phyloP scores from a whole-genome alignment of 1,139 yeast genomes.

The Taiozyma sp. region DNA sequence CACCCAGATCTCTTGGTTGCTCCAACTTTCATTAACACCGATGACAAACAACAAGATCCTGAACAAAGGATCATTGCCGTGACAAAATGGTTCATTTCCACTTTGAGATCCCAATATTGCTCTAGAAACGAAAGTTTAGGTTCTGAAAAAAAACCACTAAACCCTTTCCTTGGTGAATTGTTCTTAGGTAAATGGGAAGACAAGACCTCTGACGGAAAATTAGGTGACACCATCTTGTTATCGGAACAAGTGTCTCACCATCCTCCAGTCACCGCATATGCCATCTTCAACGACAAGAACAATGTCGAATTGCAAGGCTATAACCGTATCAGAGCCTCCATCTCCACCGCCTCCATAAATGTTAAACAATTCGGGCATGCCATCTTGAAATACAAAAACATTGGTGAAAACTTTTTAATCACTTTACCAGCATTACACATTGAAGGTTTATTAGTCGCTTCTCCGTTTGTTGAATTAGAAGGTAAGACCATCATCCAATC shows the following conservation, averaged over 20 bases:
- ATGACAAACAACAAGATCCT: conserved; percentile 33
- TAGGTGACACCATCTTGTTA: conserved; percentile 70
- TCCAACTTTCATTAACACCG: conserved; percentile 46
- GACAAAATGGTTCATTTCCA: conserved; percentile 85
- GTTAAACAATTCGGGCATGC: conserved; percentile 96
- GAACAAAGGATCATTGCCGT: conserved; percentile 72
- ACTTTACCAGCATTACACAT: conserved; percentile 96
- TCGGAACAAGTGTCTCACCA: conserved; percentile 95
- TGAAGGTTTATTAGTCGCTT: conserved; percentile 86
- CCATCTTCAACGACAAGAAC: conserved; percentile 67
- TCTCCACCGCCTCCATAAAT: conserved; percentile 69
- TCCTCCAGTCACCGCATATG: conserved; percentile 92
- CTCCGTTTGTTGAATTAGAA: conserved; percentile 88
- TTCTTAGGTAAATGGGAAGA: conserved; percentile 86
- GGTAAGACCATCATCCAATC: conserved; percentile 80
- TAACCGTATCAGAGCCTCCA: conserved; percentile 81
- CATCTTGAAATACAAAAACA: conserved; percentile 52
- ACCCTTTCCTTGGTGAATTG: conserved; percentile 91
- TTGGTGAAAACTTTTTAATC: conserved; percentile 67
- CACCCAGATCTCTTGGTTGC: conserved; percentile 79
- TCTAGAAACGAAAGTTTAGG: conserved; percentile 90
- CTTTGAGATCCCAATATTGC: conserved; percentile 89
- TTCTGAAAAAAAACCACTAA: conserved; percentile 90
- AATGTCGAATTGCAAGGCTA: conserved; percentile 77
- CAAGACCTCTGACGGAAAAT: conserved; percentile 34